These are phyloP conservation scores for Hemileccinum impolitum DNA, from an alignment of 768 basidiomycete species.

Conservation along the genomic window DNA sequence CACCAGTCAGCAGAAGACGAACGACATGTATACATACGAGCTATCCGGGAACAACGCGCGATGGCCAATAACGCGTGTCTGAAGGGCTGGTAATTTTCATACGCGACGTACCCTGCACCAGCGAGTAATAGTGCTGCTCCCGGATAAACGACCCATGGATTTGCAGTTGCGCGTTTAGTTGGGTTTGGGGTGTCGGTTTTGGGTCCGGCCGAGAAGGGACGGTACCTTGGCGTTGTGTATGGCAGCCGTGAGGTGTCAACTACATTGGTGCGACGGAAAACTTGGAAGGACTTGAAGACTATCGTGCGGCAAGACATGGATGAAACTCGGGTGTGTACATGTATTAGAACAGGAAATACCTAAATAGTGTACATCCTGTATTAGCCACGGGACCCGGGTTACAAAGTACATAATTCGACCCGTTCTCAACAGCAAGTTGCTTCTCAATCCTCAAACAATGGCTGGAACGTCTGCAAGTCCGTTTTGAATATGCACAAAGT, in stretches of 20 bases:
- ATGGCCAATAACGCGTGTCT: slow-evolving; percentile 72
- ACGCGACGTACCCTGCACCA: slow-evolving; percentile 44
- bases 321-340: background rate
- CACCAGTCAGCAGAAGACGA: slow-evolving; percentile 17
- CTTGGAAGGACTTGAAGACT: slow-evolving; percentile 11
- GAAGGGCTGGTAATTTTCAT: slow-evolving; percentile 69
- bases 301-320: slow-evolving; percentile 14
- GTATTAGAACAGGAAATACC: background rate
- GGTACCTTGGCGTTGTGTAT: slow-evolving; percentile 4
- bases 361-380: background rate
- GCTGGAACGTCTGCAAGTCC: slow-evolving; percentile 26
- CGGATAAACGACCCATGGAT: slow-evolving; percentile 27
- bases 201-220: slow-evolving; percentile 12
- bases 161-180: slow-evolving; percentile 7
- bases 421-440: background rate
- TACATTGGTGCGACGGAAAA: slow-evolving; percentile 5
- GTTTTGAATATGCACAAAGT: background rate
- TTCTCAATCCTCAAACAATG: slow-evolving; percentile 32
- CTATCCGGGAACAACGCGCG: slow-evolving; percentile 77
- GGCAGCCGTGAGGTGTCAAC: slow-evolving; percentile 1
- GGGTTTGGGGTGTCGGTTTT: background rate
- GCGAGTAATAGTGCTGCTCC: slow-evolving; percentile 24
- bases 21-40: slow-evolving; percentile 40
- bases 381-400: background rate
- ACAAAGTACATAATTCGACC: too few species aligned